Conservation (phyloP, 2,329 filamentous ascomycete genomes). For the Bipolaris bicolor region DNA sequence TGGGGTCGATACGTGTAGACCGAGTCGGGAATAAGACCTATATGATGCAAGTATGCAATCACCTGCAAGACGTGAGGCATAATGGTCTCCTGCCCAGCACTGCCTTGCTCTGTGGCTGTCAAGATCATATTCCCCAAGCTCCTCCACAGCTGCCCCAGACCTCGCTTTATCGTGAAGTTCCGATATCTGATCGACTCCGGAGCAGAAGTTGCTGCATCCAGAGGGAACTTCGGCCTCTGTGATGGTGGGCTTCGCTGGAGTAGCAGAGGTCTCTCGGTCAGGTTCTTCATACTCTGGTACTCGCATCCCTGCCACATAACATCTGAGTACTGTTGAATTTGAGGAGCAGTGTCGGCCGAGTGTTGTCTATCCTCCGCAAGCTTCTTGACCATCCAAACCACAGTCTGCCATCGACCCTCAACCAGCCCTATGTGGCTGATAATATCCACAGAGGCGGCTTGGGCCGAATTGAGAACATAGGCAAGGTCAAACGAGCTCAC, state of each 20-base stretch:
- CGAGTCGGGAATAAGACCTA: conserved; percentile 54
- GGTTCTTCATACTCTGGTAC: conserved; percentile 24
- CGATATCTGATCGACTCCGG: conserved; percentile 34
- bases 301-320: conserved; percentile 25
- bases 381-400: conserved; percentile 55
- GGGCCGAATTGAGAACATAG: conserved; percentile 32
- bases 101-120: conserved; percentile 34
- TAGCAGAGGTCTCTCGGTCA: conserved; percentile 34
- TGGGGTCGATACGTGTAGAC: conserved; percentile 51
- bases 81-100: conserved; percentile 32
- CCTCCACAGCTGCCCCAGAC: conserved; percentile 55
- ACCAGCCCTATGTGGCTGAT: conserved; percentile 49
- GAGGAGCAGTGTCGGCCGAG: conserved; percentile 13
- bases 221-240: conserved; percentile 20
- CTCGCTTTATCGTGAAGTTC: conserved; percentile 39
- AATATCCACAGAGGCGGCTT: conserved; percentile 46
- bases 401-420: conserved; percentile 52
- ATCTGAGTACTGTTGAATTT: conserved; percentile 25
- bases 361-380: conserved; percentile 45
- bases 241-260: conserved; percentile 23
- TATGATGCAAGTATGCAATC: conserved; percentile 56
- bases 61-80: conserved; percentile 56
- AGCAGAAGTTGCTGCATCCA: conserved; percentile 35
- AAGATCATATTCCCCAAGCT: conserved; percentile 56
- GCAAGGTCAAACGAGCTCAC: conserved; percentile 39